Base-by-base conservation (phyloP, 306 rosid species). In the Quercus variabilis region DNA sequence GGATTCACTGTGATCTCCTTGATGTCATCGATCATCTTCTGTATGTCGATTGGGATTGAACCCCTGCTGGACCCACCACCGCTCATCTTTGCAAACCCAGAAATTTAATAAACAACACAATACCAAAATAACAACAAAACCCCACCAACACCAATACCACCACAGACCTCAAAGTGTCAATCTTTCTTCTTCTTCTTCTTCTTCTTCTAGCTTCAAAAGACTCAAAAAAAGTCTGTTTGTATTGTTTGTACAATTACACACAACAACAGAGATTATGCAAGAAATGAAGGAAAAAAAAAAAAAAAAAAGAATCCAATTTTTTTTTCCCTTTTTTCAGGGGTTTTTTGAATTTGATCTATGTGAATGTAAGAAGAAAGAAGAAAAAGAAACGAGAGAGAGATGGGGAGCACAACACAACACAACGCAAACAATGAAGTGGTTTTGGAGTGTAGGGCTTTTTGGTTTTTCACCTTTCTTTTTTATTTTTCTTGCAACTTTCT, bases 1-100 rank as follows among this genome's bases (percentile, higher is more conserved):
- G 93, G 96, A 82, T 90, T 89, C 12, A 86, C 96, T 21, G 96
- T 74, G 90, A 95, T 91, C 96, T 95, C 99, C 79, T 89, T 89
- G 21, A 95, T 88, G 85, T 83, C 85, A 88, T 88, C 91, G 94
- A 95, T 90, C 96, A 76, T 86, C 86, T 82, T 90, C 91, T 79
- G 88, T 75, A 76, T 89, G 78, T 85, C 81, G 86, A 17, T 84
- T 3, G 99, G 94, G 90, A 91, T 93, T 84, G 98, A 85, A 93
- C 85, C 97, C 94, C 91, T 88, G 86, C 91, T 90, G 87, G 84
- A 80, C 91, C 97, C 97, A 75, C 78, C 85, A 55, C 90, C 84
- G 80, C 94, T 90, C 96, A 91, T 92, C 81, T 85, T 92, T 43
- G 55, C 84, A 69, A 78, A 76, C 83, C 64, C 83, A 68, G 78